Percentiles rank a stretch among this genome's conserved stretches.
These are phyloP conservation scores for Rutidosis leptorrhynchoides DNA, from an alignment of 129 eudicot genomes.

Conservation along the genomic window DNA sequence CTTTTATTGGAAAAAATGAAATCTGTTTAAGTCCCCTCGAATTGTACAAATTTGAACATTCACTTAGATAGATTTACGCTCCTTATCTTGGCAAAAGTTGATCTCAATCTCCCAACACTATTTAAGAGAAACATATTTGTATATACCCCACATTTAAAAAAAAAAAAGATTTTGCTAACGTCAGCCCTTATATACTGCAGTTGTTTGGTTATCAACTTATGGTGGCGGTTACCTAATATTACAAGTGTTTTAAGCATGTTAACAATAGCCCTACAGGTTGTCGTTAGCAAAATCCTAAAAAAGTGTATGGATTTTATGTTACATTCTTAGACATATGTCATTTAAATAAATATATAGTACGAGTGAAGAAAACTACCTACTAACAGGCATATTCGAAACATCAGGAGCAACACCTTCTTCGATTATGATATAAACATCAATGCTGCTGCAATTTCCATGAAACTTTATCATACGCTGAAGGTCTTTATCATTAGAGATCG, in stretches of 20 bases:
- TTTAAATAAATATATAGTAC: not conserved
- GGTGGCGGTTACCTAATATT: no score
- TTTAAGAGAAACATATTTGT: not conserved
- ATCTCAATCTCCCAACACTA: not conserved
- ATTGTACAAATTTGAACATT: not conserved
- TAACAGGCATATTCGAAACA: conserved; percentile 76
- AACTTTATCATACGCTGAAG: conserved; percentile 83
- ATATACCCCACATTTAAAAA: not conserved
- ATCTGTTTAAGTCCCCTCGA: not conserved
- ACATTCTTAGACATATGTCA: not conserved
- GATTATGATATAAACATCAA: conserved; percentile 66
- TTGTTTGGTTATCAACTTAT: no score
- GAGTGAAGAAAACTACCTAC: conserved; percentile 58
- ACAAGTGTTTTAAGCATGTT: no score
- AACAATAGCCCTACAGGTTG: no score
- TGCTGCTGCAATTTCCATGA: conserved; percentile 52
- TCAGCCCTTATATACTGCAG: no score
- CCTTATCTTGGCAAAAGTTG: not conserved
- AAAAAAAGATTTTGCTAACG: no score
- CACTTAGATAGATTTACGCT: not conserved
- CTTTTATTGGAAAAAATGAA: not conserved
- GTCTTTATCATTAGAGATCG: conserved; percentile 95
- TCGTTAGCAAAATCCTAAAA: no score
- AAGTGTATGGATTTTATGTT: not conserved
- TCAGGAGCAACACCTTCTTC: conserved; percentile 68